phyloP scores from a whole-genome alignment of 1,284 basidiomycete species.

The Papiliotrema nemorosa region DNA sequence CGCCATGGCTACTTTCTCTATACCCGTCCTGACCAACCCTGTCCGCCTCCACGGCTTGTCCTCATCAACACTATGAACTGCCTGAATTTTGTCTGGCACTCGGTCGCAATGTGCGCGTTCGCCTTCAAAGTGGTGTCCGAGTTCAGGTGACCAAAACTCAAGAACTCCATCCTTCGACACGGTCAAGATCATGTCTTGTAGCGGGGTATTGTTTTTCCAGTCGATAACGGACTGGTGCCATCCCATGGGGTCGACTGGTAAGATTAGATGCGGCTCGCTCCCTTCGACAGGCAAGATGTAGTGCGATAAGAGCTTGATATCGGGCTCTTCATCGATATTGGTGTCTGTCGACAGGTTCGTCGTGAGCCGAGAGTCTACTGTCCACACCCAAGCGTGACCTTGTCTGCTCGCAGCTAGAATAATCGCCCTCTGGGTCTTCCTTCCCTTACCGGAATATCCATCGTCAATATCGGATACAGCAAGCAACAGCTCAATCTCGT shows the following conservation, averaged over 20 bases:
- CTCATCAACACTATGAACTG: not conserved
- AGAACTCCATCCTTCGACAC: constrained; percentile 69
- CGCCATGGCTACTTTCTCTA: constrained; percentile 62
- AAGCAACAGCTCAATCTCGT: constrained; percentile 39
- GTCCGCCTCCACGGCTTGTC: constrained; percentile 51
- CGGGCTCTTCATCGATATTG: constrained; percentile 19
- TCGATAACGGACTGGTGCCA: constrained; percentile 59
- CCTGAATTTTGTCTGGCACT: constrained; percentile 51
- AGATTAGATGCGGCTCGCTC: constrained; percentile 26
- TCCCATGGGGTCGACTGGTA: constrained; percentile 87
- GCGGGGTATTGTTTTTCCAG: constrained; percentile 36
- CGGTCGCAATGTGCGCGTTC: constrained; percentile 17
- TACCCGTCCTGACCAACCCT: constrained; percentile 68
- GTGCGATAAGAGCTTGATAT: constrained; percentile 33
- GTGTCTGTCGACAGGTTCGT: constrained; percentile 8
- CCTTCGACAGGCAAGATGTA: constrained; percentile 31
- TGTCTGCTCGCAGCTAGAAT: constrained; percentile 38
- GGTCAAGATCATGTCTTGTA: constrained; percentile 71
- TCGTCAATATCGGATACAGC: constrained; percentile 50
- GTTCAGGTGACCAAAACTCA: constrained; percentile 70
- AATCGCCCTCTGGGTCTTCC: constrained; percentile 37
- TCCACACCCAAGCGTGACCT: constrained; percentile 46
- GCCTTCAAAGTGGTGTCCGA: constrained; percentile 49
- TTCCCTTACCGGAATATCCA: constrained; percentile 31
- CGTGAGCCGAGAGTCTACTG: constrained; percentile 25